Evolutionary conservation across 2,329 filamentous ascomycete genomes (phyloP).

Genomic region (Trichoderma sp.): DNA sequence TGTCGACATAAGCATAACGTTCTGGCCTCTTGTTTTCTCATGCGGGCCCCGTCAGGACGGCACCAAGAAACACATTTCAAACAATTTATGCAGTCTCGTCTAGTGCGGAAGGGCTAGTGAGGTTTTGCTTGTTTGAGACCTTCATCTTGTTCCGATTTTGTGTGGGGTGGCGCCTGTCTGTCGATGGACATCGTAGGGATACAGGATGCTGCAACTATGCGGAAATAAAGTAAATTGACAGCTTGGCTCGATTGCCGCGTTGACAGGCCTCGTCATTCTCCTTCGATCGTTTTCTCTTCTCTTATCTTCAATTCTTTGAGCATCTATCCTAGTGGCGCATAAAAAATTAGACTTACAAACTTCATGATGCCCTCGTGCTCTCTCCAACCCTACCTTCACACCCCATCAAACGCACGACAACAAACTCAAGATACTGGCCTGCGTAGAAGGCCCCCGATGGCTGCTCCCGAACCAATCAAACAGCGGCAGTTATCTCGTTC

Average conservation of each 20-base stretch:
- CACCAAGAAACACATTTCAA: constrained; percentile 16
- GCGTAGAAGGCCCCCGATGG: neutral
- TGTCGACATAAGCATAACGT: constrained; percentile 27
- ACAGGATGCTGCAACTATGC: neutral
- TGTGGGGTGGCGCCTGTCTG: neutral
- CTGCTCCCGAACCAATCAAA: neutral
- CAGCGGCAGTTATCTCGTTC: neutral
- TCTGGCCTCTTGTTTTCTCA: constrained; percentile 24
- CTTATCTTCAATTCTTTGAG: neutral
- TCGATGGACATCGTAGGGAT: neutral
- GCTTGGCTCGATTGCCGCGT: neutral
- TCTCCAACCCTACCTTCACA: neutral
- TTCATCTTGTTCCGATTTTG: neutral
- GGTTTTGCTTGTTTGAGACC: neutral
- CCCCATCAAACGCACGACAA: neutral
- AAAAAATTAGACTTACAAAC: neutral
- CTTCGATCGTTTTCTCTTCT: neutral
- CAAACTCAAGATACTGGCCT: neutral
- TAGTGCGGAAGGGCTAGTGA: neutral
- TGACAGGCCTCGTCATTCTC: neutral
- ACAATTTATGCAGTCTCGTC: neutral
- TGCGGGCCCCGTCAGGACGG: constrained; percentile 1
- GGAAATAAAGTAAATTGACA: neutral
- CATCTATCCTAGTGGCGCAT: neutral
- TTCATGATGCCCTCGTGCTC: neutral